These are phyloP conservation scores for Kurtzmaniella natalensis DNA, from an alignment of 1,139 yeast genomes.

Conservation along the genomic window DNA sequence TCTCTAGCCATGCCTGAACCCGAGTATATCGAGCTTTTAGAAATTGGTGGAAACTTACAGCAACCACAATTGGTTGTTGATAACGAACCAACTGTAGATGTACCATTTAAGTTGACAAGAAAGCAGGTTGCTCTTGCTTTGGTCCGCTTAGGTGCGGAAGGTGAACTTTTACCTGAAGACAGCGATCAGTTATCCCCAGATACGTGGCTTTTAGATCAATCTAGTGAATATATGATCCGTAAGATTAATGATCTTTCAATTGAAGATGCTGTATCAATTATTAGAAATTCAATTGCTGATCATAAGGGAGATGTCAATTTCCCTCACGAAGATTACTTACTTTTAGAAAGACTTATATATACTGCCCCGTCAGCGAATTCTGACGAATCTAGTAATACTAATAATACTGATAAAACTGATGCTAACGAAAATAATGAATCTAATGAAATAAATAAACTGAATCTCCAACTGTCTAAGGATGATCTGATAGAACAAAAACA, in stretches of 20 bases:
- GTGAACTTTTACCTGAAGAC: conserved; percentile 1
- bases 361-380: too few species aligned
- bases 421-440: conserved; percentile 6
- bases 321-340: conserved; percentile 30
- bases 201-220: not conserved
- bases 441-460: conserved; percentile 9
- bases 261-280: conserved; percentile 26
- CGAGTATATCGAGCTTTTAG: conserved; percentile 8
- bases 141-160: conserved; percentile 4
- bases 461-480: not conserved
- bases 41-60: conserved; percentile 1
- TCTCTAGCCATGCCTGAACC: conserved; percentile 6
- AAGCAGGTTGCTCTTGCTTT: conserved; percentile 4
- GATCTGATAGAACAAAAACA: conserved; percentile 18
- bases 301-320: conserved; percentile 42
- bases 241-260: conserved; percentile 20
- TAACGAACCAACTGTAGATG: not conserved
- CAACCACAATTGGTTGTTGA: too few species aligned
- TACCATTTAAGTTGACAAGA: not conserved
- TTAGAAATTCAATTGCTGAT: conserved; percentile 35
- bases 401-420: conserved; percentile 6
- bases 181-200: conserved; percentile 1
- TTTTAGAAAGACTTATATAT: conserved; percentile 28
- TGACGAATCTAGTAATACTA: conserved; percentile 18
- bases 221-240: conserved; percentile 23